These are phyloP conservation scores for Xylaria acuta DNA, from an alignment of 495 filamentous ascomycete species.

Conservation along the genomic window DNA sequence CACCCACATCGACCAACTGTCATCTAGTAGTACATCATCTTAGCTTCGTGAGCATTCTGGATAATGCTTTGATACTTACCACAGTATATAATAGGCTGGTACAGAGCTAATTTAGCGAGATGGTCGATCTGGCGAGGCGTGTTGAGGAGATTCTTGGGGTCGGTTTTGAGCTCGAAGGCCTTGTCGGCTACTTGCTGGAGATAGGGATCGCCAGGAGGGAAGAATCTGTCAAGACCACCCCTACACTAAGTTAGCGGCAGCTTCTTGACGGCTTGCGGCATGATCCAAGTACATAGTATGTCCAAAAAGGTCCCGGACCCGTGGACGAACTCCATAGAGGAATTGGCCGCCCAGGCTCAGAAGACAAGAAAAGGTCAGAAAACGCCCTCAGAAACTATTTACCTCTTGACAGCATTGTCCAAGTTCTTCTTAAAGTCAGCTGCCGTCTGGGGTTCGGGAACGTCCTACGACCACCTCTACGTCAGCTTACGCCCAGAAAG, in stretches of 20 bases:
- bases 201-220: slow-evolving; percentile 15
- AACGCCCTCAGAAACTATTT: neutral
- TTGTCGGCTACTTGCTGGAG: slow-evolving; percentile 19
- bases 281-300: neutral
- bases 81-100: slow-evolving; percentile 17
- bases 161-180: slow-evolving; percentile 12
- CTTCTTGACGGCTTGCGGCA: neutral
- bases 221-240: slow-evolving; percentile 14
- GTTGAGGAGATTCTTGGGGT: slow-evolving; percentile 10
- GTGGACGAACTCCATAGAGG: neutral
- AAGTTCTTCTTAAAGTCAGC: slow-evolving; percentile 17
- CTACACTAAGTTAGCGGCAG: neutral
- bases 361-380: neutral
- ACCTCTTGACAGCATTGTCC: slow-evolving; percentile 17
- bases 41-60: neutral
- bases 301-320: neutral
- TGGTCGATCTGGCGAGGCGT: neutral
- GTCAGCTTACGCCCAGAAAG: neutral
- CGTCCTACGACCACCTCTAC: neutral
- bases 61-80: neutral
- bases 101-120: slow-evolving; percentile 11
- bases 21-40: slow-evolving; percentile 1
- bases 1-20: slow-evolving; percentile 21
- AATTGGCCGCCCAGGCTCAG: too few species aligned
- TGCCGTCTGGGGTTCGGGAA: slow-evolving; percentile 11